These are phyloP conservation scores for Diaporthe vaccinii DNA, from an alignment of 2,329 filamentous ascomycete genomes.

Conservation along the genomic window DNA sequence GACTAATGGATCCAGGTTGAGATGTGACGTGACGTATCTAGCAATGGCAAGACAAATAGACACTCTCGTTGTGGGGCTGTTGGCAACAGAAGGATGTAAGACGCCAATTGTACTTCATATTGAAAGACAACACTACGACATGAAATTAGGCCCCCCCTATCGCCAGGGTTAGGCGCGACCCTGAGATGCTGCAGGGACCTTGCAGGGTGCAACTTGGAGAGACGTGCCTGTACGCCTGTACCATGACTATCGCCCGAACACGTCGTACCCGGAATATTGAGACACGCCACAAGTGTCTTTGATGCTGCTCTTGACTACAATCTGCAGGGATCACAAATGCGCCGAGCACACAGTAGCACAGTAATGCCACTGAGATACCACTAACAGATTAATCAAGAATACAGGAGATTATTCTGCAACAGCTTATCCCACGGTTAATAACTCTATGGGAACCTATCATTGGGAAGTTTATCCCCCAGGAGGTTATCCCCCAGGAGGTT, in stretches of 20 bases:
- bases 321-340: background rate
- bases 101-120: background rate
- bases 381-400: background rate
- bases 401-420: background rate
- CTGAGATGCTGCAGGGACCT: background rate
- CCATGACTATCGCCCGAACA: slow-evolving; percentile 8
- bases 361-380: background rate
- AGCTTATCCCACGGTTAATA: background rate
- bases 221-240: background rate
- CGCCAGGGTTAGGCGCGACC: background rate
- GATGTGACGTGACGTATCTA: background rate
- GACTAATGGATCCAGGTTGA: background rate
- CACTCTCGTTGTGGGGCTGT: background rate
- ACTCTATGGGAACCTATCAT: too few species aligned
- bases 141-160: background rate
- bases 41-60: background rate
- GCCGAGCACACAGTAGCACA: background rate
- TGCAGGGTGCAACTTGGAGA: background rate
- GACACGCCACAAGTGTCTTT: slow-evolving; percentile 17
- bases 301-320: background rate
- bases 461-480: background rate
- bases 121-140: background rate
- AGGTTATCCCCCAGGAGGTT: background rate
- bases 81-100: background rate
- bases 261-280: background rate